Evolutionary conservation across 768 basidiomycete genomes (phyloP).

Genomic region (Psilocybe sp.): DNA sequence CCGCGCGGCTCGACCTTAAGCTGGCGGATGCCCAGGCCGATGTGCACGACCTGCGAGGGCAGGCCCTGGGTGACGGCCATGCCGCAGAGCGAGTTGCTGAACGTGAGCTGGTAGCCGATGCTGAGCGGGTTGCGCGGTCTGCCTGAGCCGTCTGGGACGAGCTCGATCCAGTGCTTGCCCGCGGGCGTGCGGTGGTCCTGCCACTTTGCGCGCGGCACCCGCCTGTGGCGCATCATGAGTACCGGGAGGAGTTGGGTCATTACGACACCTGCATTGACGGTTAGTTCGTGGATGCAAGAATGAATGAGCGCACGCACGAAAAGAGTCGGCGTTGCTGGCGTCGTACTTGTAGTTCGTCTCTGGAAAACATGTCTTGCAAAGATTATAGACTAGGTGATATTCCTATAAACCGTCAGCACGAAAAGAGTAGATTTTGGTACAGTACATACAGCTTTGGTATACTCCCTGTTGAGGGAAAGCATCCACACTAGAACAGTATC

Average conservation of each 20-base stretch:
- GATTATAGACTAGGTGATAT: constrained; percentile 64
- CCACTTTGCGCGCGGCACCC: constrained; percentile 77
- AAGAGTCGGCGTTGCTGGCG: constrained; percentile 57
- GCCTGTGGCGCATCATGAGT: constrained; percentile 83
- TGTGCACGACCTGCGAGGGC: constrained; percentile 72
- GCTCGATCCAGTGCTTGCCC: constrained; percentile 84
- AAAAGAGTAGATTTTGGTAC: constrained; percentile 6
- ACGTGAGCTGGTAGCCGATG: constrained; percentile 77
- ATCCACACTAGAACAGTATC: constrained; percentile 72
- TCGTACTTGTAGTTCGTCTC: constrained; percentile 53
- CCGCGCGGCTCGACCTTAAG: constrained; percentile 61
- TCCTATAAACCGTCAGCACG: constrained; percentile 42
- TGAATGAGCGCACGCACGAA: constrained; percentile 48
- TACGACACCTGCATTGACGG: constrained; percentile 48
- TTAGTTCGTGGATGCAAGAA: constrained; percentile 5
- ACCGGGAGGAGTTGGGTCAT: constrained; percentile 75
- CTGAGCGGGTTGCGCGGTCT: constrained; percentile 60
- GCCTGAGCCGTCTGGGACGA: constrained; percentile 64
- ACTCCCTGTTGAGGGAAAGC: constrained; percentile 73
- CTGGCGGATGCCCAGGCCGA: constrained; percentile 78
- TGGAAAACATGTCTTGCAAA: constrained; percentile 59
- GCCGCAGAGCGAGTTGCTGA: constrained; percentile 68
- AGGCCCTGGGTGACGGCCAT: constrained; percentile 85
- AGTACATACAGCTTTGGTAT: constrained; percentile 55
- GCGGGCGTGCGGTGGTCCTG: constrained; percentile 54